phyloP scores from a whole-genome alignment of 1,139 yeast species.

The Kodamaea sp. region DNA sequence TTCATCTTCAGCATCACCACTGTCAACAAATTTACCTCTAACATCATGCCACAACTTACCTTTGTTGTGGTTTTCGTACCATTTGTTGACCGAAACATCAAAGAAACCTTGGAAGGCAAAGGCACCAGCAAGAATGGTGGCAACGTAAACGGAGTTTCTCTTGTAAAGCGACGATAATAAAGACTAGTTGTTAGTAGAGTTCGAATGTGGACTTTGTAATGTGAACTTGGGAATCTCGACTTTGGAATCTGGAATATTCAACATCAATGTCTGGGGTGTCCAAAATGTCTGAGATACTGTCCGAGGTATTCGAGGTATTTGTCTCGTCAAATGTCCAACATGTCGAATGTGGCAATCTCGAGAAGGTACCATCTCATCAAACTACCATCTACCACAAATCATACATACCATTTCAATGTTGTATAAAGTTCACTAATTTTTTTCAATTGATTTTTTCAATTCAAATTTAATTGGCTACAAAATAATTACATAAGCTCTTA shows the following conservation, averaged over 20 bases:
- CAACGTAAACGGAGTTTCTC: conserved; percentile 91
- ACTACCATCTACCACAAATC: background rate
- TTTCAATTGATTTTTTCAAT: conserved; percentile 3
- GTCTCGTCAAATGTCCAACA: too few species aligned
- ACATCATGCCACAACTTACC: conserved; percentile 98
- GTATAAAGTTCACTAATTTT: conserved; percentile 3
- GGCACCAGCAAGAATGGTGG: conserved; percentile 79
- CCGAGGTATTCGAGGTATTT: too few species aligned
- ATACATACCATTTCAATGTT: conserved; percentile 1
- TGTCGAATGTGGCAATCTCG: too few species aligned
- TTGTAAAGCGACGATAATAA: conserved; percentile 50
- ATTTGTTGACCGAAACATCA: conserved; percentile 70
- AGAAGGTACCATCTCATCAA: too few species aligned
- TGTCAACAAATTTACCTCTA: conserved; percentile 59
- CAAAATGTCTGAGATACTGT: too few species aligned
- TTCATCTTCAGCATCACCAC: conserved; percentile 58
- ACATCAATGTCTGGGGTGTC: too few species aligned
- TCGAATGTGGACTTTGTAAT: background rate
- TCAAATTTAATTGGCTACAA: conserved; percentile 7
- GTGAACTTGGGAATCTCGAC: too few species aligned
- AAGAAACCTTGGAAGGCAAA: conserved; percentile 86
- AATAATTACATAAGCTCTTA: conserved; percentile 1
- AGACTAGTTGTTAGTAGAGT: conserved; percentile 16
- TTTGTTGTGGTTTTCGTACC: conserved; percentile 85
- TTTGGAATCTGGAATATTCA: too few species aligned